Conservation (phyloP, 2,329 filamentous ascomycete species). For the Hypoxylon sp. region DNA sequence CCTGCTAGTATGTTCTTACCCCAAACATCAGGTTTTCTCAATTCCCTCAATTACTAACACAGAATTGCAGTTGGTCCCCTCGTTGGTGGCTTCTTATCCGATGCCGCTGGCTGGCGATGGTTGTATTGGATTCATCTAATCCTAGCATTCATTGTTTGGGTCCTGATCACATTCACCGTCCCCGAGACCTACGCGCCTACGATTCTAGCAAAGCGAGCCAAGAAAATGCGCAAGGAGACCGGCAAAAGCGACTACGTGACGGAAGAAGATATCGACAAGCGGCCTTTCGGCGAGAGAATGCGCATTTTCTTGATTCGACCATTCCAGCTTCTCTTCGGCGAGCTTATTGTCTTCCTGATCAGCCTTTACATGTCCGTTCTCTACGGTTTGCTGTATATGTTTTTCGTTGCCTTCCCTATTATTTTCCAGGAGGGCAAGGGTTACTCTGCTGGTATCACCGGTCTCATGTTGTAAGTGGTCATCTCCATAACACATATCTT, state of each 20-base stretch:
- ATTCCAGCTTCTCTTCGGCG: conserved; percentile 86
- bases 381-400: conserved; percentile 82
- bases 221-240: conserved; percentile 78
- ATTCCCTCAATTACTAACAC: conserved; percentile 27
- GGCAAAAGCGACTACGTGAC: conserved; percentile 79
- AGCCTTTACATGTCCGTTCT: conserved; percentile 88
- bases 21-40: neutral
- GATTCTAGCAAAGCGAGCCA: conserved; percentile 78
- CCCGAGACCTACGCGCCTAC: conserved; percentile 90
- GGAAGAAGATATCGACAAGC: conserved; percentile 82
- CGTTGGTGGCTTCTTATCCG: conserved; percentile 81
- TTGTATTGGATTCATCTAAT: conserved; percentile 91
- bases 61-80: conserved; percentile 73
- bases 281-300: conserved; percentile 77
- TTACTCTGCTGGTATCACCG: conserved; percentile 79
- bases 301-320: conserved; percentile 83
- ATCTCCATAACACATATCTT: conserved; percentile 70
- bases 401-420: conserved; percentile 78
- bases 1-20: conserved; percentile 70
- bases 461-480: conserved; percentile 77
- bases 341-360: conserved; percentile 88
- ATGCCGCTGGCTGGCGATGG: conserved; percentile 83
- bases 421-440: conserved; percentile 86
- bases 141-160: conserved; percentile 76
- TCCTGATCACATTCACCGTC: conserved; percentile 87